phyloP scores from a whole-genome alignment of 1,284 basidiomycete species.

The Microbotryum violaceum region DNA sequence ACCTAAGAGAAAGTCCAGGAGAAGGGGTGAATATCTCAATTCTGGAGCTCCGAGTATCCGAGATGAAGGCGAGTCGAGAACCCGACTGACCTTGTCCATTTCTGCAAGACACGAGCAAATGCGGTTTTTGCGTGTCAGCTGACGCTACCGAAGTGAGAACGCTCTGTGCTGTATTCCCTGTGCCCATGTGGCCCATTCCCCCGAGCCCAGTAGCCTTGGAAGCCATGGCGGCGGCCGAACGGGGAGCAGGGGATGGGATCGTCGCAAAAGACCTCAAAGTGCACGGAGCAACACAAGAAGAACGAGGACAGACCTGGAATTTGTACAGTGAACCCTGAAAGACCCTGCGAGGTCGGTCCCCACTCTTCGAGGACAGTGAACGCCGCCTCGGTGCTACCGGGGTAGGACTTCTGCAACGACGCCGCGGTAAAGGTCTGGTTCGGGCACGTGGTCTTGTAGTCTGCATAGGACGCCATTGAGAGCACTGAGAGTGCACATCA shows the following conservation, averaged over 20 bases:
- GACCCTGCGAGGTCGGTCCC: slow-evolving; percentile 30
- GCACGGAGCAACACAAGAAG: not conserved
- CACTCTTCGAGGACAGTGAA: slow-evolving; percentile 30
- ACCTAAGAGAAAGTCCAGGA: not conserved
- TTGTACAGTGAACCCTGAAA: slow-evolving; percentile 26
- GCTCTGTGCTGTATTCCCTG: too few relatives aligned
- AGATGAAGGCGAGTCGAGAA: too few relatives aligned
- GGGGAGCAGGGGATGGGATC: too few relatives aligned
- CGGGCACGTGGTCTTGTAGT: slow-evolving; percentile 28
- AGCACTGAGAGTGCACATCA: slow-evolving; percentile 11
- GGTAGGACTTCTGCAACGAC: slow-evolving; percentile 18
- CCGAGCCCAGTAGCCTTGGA: not conserved
- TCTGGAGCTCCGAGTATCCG: too few relatives aligned
- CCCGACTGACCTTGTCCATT: slow-evolving; percentile 32
- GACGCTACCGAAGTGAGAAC: not conserved
- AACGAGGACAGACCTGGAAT: slow-evolving; percentile 23
- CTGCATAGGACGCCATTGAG: slow-evolving; percentile 30
- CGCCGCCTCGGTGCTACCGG: slow-evolving; percentile 24
- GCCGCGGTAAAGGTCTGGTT: slow-evolving; percentile 25
- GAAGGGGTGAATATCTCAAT: too few relatives aligned
- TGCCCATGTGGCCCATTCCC: not conserved
- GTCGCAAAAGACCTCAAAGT: too few relatives aligned
- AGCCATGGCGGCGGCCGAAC: not conserved
- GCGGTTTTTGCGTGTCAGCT: not conserved
- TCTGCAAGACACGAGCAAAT: slow-evolving; percentile 8